Evolutionary conservation across 345 rosid genomes (phyloP), one percentile per base, ranked within the genome.

Genomic region (Eucalyptus curtisii): DNA sequence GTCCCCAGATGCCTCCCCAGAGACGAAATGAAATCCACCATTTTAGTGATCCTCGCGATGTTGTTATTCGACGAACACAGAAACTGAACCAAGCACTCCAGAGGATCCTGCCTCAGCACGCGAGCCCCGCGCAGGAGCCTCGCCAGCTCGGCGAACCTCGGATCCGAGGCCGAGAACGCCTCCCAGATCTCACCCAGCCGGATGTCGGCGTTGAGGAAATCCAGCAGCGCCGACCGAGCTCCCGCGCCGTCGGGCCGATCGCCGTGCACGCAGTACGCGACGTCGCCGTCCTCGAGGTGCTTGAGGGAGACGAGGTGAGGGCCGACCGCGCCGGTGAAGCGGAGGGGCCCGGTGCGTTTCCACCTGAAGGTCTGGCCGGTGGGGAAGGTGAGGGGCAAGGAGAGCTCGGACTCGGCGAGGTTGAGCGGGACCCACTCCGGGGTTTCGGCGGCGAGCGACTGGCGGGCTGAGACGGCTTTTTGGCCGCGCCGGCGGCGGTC

Each of bases 291-390:
- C 48, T 88, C 89, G 48, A 87, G 94, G 90, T 96, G 98, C 37
- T 93, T 93, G 85, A 97, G 98, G 86, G 99, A 95, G 71, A 96
- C 86, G 50, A 96, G 92, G 64, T 95, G 99, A 59, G 97, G 92
- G 12, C 98, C 99, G 33, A 97, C 91, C 87, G 97, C 44, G 53
- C 99, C 99, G 87, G 96, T 96, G 91, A 90, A 96, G 61, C 95
- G 99, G 87, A 93, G 89, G 7, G 91, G 93, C 8, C 94, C 98
- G 42, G 99, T 96, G 87, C 96, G 93, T 71, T 95, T 97, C 99
- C 99, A 96, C 87, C 96, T 96, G 95, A 97, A 97, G 90, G 99
- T 97, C 91, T 97, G 99, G 90, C 99, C 99, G 17, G 98, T 97
- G 87, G 99, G 98, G 92, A 97, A 95, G 25, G 99, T 97, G 91